These are phyloP conservation scores for Plasmodium knowlesi DNA, from an alignment of 169 alveolate genomes.

Conservation along the genomic window DNA sequence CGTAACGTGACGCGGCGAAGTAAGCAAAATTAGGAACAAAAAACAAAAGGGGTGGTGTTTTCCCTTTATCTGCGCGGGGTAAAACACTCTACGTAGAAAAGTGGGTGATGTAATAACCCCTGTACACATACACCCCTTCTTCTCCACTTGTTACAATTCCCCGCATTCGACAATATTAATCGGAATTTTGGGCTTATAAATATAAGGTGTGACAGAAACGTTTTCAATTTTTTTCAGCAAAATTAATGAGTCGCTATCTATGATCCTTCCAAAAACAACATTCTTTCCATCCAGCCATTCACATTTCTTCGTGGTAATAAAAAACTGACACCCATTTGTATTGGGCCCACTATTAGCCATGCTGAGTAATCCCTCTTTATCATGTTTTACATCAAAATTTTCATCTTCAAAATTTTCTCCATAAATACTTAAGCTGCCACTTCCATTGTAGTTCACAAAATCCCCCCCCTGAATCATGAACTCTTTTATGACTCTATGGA, in stretches of 20 bases:
- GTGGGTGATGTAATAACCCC: background rate
- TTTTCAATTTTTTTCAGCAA: constrained; percentile 87
- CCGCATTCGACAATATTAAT: constrained; percentile 82
- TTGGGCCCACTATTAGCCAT: constrained; percentile 96
- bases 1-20: background rate
- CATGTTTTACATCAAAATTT: constrained; percentile 91
- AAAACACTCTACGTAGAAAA: background rate
- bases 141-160: constrained; percentile 76
- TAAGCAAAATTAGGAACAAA: background rate
- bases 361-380: constrained; percentile 90
- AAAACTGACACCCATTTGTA: constrained; percentile 97
- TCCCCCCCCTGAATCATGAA: constrained; percentile 98
- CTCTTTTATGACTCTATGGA: constrained; percentile 96
- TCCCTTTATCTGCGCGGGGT: background rate
- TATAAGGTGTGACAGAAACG: constrained; percentile 87
- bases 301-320: constrained; percentile 94
- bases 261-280: constrained; percentile 94
- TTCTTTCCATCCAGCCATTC: constrained; percentile 97
- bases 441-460: constrained; percentile 94
- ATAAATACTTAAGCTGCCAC: constrained; percentile 95
- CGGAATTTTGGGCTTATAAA: constrained; percentile 84
- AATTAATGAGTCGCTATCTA: constrained; percentile 86
- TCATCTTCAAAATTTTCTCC: constrained; percentile 96
- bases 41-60: background rate
- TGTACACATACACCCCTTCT: background rate